Conservation (phyloP, 257 asterid genomes). For the Datura wrightii region DNA sequence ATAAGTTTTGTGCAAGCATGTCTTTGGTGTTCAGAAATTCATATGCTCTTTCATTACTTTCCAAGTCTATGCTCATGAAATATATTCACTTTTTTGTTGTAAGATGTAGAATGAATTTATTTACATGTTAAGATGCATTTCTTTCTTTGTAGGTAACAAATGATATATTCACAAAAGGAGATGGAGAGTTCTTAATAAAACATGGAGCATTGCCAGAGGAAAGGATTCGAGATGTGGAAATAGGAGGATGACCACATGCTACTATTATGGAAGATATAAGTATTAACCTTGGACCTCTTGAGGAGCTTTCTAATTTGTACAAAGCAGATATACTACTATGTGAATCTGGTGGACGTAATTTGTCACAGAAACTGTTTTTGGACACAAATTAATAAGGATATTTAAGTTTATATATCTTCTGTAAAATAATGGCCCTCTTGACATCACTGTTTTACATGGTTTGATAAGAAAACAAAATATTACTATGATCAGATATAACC, state of each 20-base stretch:
- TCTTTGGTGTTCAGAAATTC: neutral
- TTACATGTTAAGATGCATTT: neutral
- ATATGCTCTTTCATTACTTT: neutral
- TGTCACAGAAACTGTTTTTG: neutral
- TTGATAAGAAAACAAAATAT: neutral
- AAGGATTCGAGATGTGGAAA: conserved; percentile 95
- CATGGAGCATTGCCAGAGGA: conserved; percentile 96
- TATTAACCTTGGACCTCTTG: conserved; percentile 93
- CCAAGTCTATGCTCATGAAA: neutral
- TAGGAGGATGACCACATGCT: conserved; percentile 98
- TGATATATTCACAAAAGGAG: conserved; percentile 97
- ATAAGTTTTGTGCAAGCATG: neutral
- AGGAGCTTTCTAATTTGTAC: conserved; percentile 87
- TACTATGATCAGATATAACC: neutral
- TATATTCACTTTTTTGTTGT: neutral
- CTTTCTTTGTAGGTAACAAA: conserved; percentile 87
- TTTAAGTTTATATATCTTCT: neutral
- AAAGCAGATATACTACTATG: conserved; percentile 91
- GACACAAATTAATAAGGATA: neutral
- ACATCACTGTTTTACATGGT: neutral
- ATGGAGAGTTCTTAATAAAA: conserved; percentile 91
- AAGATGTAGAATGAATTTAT: neutral
- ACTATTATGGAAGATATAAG: conserved; percentile 95
- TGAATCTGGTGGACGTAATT: conserved; percentile 96
- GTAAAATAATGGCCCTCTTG: neutral